Base-by-base conservation (phyloP, 257 asterid species). In the Cruciata laevipes region DNA sequence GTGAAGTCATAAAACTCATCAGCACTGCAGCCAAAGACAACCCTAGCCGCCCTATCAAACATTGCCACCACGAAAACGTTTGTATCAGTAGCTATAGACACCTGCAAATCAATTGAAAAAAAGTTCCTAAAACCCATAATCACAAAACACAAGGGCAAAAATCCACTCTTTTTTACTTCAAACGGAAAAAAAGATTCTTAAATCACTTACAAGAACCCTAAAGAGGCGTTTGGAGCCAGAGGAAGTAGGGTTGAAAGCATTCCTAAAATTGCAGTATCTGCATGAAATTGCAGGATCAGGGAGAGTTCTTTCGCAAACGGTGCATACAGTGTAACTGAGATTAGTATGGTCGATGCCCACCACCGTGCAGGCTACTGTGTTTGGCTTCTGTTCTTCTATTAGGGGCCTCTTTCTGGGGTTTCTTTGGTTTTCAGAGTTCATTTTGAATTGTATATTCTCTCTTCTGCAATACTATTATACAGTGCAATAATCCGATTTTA, bases 11-110 rank as follows among this genome's bases (percentile, higher is more conserved):
- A 86, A 72, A 92, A 85, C 71, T 87, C 94, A 72, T 87, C 95
- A 7, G 96, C 94, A 10, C 95, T 87, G 85, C 98, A 92, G 63
- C 97, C 98, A 80, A 92, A 85, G 77, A 92, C 74, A 69, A 82
- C 89, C 76, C 79, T 84, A 5, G 96, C 98, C 18, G 81, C 96
- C 76, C 96, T 82, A 68, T 92, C 96, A 78, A 92, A 92, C 98
- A 92, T 85, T 73, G 86, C 78, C 77, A 87, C 96, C 79, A 77
- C 90, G 66, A 80, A 77, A 55, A 83, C 96, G 80, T 77, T 74
- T 25, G 82, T 78, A 47, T 87, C 94, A 2, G 95, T 87, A 69
- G 95, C 96, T 72, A 89, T 76, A 20, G 96, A 92, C 80, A 89
- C 60, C 97, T 92, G 88, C 83, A 75, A 74, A 13, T 33, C 14